Percentiles rank a stretch among this genome's conserved stretches.
phyloP scores from a whole-genome alignment of 169 alveolate genomes.

The Cryptosporidium andersoni region DNA sequence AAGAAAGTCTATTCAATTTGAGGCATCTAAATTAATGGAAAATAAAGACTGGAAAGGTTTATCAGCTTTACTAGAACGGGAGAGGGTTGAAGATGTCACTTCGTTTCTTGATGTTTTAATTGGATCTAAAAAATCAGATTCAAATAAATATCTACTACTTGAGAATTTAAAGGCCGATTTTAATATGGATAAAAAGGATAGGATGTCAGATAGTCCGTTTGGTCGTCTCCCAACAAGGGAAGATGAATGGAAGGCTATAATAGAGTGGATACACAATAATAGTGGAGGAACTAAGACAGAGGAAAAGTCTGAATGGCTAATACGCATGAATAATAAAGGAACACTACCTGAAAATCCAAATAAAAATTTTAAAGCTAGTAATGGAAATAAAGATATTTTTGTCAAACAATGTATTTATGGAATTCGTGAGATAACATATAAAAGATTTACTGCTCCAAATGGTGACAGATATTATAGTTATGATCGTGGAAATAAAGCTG shows the following conservation, averaged over 20 bases:
- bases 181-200: background rate
- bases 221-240: constrained; percentile 26
- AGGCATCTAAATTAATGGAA: constrained; percentile 1
- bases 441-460: constrained; percentile 40
- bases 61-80: constrained; percentile 21
- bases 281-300: background rate
- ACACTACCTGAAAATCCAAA: background rate
- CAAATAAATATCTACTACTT: background rate
- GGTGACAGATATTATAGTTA: constrained; percentile 46
- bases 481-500: constrained; percentile 11
- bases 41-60: constrained; percentile 8
- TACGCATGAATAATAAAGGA: background rate
- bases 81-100: constrained; percentile 7
- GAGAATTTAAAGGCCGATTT: background rate
- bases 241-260: constrained; percentile 56
- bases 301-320: constrained; percentile 16
- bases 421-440: constrained; percentile 18
- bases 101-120: constrained; percentile 29
- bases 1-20: constrained; percentile 20
- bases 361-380: constrained; percentile 27
- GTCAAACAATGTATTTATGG: constrained; percentile 13
- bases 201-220: constrained; percentile 9
- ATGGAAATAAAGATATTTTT: constrained; percentile 17
- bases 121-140: constrained; percentile 8
- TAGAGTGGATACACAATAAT: constrained; percentile 25